Conservation (phyloP, 805 yeast genomes). For the Saccharomycopsis javanensis region DNA sequence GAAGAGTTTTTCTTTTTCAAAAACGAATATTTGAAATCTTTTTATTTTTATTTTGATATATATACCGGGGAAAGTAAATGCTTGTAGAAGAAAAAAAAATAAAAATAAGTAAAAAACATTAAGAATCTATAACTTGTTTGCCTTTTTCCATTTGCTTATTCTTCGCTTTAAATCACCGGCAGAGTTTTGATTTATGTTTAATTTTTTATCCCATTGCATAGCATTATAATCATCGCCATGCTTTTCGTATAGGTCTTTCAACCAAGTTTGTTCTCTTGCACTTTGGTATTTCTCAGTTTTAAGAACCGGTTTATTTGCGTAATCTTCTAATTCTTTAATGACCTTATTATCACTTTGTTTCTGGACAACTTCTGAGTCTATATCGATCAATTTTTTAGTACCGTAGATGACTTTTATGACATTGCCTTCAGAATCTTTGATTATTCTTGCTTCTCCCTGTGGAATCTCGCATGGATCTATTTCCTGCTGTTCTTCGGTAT, state of each 20-base stretch:
- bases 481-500: slow-evolving; percentile 26
- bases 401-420: slow-evolving; percentile 65
- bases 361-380: slow-evolving; percentile 26
- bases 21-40: too few species aligned
- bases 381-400: slow-evolving; percentile 33
- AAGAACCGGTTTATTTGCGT: slow-evolving; percentile 35
- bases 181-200: slow-evolving; percentile 74
- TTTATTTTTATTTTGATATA: too few species aligned
- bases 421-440: slow-evolving; percentile 60
- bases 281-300: slow-evolving; percentile 48
- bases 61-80: too few species aligned
- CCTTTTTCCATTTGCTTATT: slow-evolving; percentile 58
- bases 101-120: not conserved
- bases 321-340: slow-evolving; percentile 57
- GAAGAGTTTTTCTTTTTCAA: too few species aligned
- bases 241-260: slow-evolving; percentile 50
- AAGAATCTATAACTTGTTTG: slow-evolving; percentile 22
- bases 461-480: slow-evolving; percentile 47
- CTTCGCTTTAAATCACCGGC: slow-evolving; percentile 76
- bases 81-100: not conserved
- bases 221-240: slow-evolving; percentile 82
- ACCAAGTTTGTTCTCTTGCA: slow-evolving; percentile 70
- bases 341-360: slow-evolving; percentile 33
- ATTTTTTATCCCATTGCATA: slow-evolving; percentile 87
- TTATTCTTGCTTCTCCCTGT: slow-evolving; percentile 68